Percentiles rank a stretch among this genome's conserved stretches.
Evolutionary conservation across 1,284 basidiomycete genomes (phyloP).

Genomic region (Trichosporon coremiiforme): DNA sequence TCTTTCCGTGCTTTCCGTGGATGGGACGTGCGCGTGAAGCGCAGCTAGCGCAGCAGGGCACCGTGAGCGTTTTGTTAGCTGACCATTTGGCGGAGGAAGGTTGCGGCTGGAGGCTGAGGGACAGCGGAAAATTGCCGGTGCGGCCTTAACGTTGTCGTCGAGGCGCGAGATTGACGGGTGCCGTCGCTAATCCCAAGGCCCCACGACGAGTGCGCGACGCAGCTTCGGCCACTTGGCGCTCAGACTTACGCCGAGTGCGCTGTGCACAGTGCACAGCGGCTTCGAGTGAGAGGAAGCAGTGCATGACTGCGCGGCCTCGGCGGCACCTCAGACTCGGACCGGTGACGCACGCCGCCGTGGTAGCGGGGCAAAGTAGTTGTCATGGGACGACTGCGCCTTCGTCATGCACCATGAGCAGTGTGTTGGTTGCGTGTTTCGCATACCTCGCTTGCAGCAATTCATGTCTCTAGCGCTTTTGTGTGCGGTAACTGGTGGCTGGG

Average conservation of each 20-base stretch:
- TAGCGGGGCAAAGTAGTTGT: neutral
- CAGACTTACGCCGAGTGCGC: neutral
- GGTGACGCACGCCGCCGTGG: neutral
- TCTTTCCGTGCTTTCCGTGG: neutral
- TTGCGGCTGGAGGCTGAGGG: neutral
- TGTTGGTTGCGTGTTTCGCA: neutral
- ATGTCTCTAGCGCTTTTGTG: neutral
- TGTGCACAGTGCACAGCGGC: neutral
- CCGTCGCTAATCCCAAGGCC: neutral
- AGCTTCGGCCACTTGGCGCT: neutral
- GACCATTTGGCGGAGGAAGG: neutral
- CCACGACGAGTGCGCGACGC: neutral
- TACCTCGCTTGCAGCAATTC: neutral
- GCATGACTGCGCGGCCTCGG: constrained; percentile 2
- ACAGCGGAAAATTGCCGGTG: neutral
- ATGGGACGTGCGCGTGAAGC: neutral
- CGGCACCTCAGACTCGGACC: neutral
- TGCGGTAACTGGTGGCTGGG: neutral
- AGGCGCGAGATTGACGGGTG: neutral
- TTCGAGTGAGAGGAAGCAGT: neutral
- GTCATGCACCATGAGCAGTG: neutral
- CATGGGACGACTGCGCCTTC: neutral
- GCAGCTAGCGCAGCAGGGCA: neutral
- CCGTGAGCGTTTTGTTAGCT: neutral
- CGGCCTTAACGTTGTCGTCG: neutral